A percentile compares a stretch with the other conserved stretches of the same genome.
These are phyloP conservation scores for Aspergillus phoenicis DNA, from an alignment of 2,329 filamentous ascomycete genomes.

Conservation along the genomic window DNA sequence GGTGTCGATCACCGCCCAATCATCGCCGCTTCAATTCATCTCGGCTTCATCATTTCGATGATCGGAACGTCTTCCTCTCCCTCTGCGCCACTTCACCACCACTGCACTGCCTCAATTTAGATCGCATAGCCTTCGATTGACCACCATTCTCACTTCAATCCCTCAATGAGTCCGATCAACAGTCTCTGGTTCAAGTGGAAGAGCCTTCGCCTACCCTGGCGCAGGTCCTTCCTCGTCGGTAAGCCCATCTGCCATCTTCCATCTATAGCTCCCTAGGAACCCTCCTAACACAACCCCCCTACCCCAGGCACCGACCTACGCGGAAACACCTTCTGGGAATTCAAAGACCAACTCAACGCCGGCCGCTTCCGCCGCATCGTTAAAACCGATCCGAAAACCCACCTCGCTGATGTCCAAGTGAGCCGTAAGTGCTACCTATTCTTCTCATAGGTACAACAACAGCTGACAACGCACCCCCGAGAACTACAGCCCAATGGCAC, in stretches of 20 bases:
- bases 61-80: neutral
- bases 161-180: slow-evolving; percentile 44
- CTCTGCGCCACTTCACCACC: neutral
- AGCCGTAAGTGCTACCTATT: slow-evolving; percentile 48
- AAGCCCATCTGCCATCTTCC: slow-evolving; percentile 8
- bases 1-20: neutral
- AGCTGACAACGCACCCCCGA: neutral
- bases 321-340: slow-evolving; percentile 70
- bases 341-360: slow-evolving; percentile 60
- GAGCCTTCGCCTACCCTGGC: slow-evolving; percentile 63
- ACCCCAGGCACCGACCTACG: slow-evolving; percentile 59
- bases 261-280: neutral
- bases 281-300: neutral
- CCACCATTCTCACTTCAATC: slow-evolving; percentile 10
- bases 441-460: neutral
- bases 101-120: neutral
- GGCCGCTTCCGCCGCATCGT: slow-evolving; percentile 61
- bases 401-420: slow-evolving; percentile 63
- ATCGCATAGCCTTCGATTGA: neutral
- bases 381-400: slow-evolving; percentile 54
- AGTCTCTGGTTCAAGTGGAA: slow-evolving; percentile 66
- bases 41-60: neutral
- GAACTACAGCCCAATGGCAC: slow-evolving; percentile 62
- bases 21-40: neutral
- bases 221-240: slow-evolving; percentile 62